Conservation (phyloP, 768 basidiomycete species). For the Gloeopeniophorella convolvens region DNA sequence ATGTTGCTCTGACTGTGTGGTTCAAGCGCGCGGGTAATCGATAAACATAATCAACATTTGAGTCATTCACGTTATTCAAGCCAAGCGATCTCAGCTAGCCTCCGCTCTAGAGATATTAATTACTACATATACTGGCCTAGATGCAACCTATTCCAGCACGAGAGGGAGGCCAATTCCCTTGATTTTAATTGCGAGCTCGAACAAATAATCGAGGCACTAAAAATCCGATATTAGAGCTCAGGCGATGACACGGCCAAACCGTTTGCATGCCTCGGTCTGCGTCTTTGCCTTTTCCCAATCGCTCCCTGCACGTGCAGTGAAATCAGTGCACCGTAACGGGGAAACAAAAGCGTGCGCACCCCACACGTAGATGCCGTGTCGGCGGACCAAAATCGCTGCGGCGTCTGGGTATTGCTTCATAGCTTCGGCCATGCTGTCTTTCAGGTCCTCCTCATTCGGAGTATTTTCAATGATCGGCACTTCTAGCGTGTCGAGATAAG, state of each 20-base stretch:
- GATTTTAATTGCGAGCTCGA: slow-evolving; percentile 85
- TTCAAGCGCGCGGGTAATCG: no score
- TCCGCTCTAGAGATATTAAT: not conserved
- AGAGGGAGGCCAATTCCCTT: slow-evolving; percentile 55
- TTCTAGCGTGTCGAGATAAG: slow-evolving; percentile 79
- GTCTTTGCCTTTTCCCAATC: slow-evolving; percentile 90
- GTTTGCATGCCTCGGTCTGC: slow-evolving; percentile 58
- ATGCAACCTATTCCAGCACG: slow-evolving; percentile 24
- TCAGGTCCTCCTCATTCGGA: slow-evolving; percentile 83
- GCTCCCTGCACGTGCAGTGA: slow-evolving; percentile 32
- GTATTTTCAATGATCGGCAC: slow-evolving; percentile 91
- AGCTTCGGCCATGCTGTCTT: slow-evolving; percentile 81
- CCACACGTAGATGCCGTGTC: slow-evolving; percentile 85
- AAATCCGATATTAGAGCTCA: not conserved
- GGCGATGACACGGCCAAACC: no score
- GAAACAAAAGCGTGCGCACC: slow-evolving; percentile 36
- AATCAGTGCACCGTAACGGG: not conserved
- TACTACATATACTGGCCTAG: not conserved
- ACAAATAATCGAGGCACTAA: slow-evolving; percentile 85
- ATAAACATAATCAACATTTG: no score
- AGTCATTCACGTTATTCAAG: no score
- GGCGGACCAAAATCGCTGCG: slow-evolving; percentile 66
- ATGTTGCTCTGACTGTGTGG: no score
- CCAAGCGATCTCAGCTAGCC: no score
- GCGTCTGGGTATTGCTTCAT: slow-evolving; percentile 78